Evolutionary conservation across 192 early-diverging fungal genomes (phyloP), one percentile per base, ranked within the genome.

Genomic region (Rhizophagus clarus): DNA sequence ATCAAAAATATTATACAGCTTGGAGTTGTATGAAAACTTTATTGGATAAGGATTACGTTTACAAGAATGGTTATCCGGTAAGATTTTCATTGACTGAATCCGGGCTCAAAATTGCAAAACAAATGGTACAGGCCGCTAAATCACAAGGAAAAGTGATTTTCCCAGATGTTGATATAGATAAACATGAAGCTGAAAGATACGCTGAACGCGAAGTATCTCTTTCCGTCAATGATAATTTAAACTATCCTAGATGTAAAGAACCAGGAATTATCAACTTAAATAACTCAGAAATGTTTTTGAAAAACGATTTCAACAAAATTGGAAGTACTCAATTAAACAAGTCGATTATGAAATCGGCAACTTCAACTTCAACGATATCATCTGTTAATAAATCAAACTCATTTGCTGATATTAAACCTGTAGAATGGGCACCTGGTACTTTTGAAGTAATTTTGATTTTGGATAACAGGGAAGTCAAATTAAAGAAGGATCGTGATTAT

Each of bases 401-500:
- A 40, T 26, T 86, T 9, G 72, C 76, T 29, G 71, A 17, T 14
- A 79, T 89, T 29, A 64, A 76, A 34, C 86, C 84, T 12, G 51
- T 82, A 14, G 32, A 47, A 1, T 82, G 71, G 51, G 31, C 20
- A 11, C 85, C 90, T 1, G 84, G 82, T 32, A 82, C 84, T 17
- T 95, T 92, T 84, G 91, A 94, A 9, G 84, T 98, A 1, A 75
- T 91, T 8, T 80, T 96, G 20, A 75, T 97, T 1, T 82, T 99
- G 1, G 97, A 99, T 83, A 88, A 80, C 72, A 92, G 97, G 20
- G 97, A 99, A 84, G 87, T 97, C 17, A 89, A 90, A 68, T 86
- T 84, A 3, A 73, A 84, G 37, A 86, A 83, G 0, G 92, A 97
- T 63, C 90, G 97, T 42, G 86, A 86, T 49, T 95, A 92, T 69